These are phyloP conservation scores for Rhodomyrtus tomentosa DNA, from an alignment of 345 rosid species.

Conservation along the genomic window DNA sequence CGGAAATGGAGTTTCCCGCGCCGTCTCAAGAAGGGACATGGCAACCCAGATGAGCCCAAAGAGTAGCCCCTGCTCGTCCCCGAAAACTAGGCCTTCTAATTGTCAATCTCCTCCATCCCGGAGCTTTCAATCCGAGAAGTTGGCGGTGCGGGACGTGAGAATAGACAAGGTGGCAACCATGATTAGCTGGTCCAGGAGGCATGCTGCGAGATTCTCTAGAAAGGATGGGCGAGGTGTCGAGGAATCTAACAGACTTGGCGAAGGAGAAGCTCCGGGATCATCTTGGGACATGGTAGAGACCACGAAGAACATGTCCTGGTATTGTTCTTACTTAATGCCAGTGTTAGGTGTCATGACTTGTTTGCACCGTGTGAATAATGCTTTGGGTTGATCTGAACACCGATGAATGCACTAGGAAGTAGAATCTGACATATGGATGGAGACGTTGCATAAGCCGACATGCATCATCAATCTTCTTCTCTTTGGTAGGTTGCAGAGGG, in stretches of 20 bases:
- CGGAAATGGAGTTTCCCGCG: conserved; percentile 28
- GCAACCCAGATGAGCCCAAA: conserved; percentile 92
- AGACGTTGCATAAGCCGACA: background rate
- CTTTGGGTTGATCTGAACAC: background rate
- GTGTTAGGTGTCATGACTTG: background rate
- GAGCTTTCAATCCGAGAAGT: conserved; percentile 18
- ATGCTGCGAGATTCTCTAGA: conserved; percentile 26
- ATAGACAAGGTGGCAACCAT: conserved; percentile 59
- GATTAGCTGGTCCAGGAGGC: conserved; percentile 43
- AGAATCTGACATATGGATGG: background rate
- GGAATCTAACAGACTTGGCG: conserved; percentile 10
- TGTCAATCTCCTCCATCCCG: conserved; percentile 21
- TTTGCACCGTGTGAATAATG: background rate
- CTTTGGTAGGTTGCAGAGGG: conserved; percentile 54
- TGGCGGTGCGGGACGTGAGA: conserved; percentile 73
- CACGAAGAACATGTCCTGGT: conserved; percentile 59
- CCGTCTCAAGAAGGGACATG: conserved; percentile 63
- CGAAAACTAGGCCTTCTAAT: conserved; percentile 20
- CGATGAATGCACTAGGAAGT: background rate
- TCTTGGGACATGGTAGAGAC: conserved; percentile 53
- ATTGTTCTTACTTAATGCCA: background rate
- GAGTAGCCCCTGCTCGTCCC: conserved; percentile 27
- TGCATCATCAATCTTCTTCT: background rate
- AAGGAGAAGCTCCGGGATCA: conserved; percentile 20
- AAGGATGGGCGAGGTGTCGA: conserved; percentile 30